phyloP scores from a whole-genome alignment of 345 rosid species.

The Reutealis trisperma region DNA sequence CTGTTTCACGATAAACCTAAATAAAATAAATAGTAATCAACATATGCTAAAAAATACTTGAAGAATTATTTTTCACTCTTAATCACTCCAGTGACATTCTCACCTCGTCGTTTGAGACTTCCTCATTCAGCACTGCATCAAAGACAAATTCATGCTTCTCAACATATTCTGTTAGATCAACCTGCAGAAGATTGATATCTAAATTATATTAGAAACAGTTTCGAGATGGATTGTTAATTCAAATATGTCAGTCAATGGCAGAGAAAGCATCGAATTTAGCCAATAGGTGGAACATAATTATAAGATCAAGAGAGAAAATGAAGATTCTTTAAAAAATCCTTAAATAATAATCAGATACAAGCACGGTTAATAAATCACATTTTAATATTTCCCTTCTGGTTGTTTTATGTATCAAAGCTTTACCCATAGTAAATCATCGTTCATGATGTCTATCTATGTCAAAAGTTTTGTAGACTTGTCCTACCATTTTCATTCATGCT shows the following conservation, averaged over 20 bases:
- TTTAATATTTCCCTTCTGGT: not conserved
- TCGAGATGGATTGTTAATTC: not conserved
- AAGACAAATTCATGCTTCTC: slow-evolving; percentile 96
- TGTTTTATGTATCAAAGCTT: not conserved
- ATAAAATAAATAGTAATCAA: slow-evolving; percentile 14
- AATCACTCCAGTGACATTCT: slow-evolving; percentile 26
- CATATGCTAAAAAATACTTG: slow-evolving; percentile 13
- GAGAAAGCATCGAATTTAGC: not conserved
- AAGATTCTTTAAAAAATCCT: not conserved
- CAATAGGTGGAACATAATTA: not conserved
- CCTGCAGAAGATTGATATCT: slow-evolving; percentile 47
- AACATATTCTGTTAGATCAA: slow-evolving; percentile 88
- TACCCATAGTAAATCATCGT: not conserved
- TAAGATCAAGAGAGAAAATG: not conserved
- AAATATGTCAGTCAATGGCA: not conserved
- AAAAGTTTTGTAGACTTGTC: not conserved
- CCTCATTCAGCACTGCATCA: slow-evolving; percentile 94
- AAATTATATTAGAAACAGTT: slow-evolving; percentile 15
- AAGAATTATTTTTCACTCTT: not conserved
- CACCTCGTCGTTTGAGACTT: slow-evolving; percentile 97
- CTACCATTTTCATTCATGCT: not conserved
- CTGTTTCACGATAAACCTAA: slow-evolving; percentile 89
- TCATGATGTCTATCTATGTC: not conserved
- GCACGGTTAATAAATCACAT: not conserved
- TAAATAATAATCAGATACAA: slow-evolving; percentile 7